Evolutionary conservation across 1,284 basidiomycete species (phyloP).

Genomic region (Moesziomyces parantarcticus): DNA sequence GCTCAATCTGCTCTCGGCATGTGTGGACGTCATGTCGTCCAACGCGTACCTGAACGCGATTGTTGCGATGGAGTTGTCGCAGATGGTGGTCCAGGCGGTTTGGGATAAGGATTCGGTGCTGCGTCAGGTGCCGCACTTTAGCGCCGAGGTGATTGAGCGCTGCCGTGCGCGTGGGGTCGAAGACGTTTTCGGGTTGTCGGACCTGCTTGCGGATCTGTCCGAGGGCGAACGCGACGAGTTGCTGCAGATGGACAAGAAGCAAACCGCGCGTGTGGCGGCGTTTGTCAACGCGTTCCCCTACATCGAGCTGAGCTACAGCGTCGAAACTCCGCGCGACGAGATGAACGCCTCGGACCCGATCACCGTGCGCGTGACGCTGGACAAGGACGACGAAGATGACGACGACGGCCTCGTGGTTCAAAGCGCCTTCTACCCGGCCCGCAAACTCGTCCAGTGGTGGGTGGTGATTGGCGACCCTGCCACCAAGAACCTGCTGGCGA

Average conservation of each 20-base stretch:
- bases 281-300: conserved; percentile 74
- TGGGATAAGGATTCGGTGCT: conserved; percentile 84
- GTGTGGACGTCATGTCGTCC: conserved; percentile 97
- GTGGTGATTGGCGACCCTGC: conserved; percentile 86
- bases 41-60: conserved; percentile 94
- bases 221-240: conserved; percentile 73
- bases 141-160: conserved; percentile 77
- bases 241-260: conserved; percentile 83
- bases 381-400: conserved; percentile 84
- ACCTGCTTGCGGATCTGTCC: conserved; percentile 58
- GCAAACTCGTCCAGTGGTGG: conserved; percentile 98
- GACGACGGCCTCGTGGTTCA: conserved; percentile 79
- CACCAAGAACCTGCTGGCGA: conserved; percentile 81
- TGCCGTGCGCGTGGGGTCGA: conserved; percentile 73
- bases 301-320: conserved; percentile 84
- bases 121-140: conserved; percentile 96
- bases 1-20: conserved; percentile 76
- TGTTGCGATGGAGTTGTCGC: conserved; percentile 97
- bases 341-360: conserved; percentile 77
- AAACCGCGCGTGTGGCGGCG: conserved; percentile 71
- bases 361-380: conserved; percentile 80
- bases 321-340: conserved; percentile 73
- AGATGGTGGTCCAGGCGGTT: conserved; percentile 98
- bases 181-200: conserved; percentile 62
- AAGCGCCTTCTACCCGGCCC: conserved; percentile 88